Percentiles rank a stretch among this genome's conserved stretches.
These are phyloP conservation scores for Taiozyma sp. DNA, from an alignment of 1,139 yeast genomes.

Conservation along the genomic window DNA sequence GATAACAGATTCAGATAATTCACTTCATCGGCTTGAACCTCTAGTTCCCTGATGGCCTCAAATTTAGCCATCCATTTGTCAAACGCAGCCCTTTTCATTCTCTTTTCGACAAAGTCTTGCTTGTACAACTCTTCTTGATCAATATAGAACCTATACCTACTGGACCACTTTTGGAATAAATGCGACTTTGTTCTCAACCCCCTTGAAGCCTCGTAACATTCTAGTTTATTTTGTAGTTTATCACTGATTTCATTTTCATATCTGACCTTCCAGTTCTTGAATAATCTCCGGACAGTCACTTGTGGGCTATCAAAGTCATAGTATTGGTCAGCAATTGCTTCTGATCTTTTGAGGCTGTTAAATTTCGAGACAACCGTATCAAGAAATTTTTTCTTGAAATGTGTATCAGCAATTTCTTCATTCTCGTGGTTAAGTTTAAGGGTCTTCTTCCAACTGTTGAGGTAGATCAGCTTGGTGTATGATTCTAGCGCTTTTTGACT, in stretches of 20 bases:
- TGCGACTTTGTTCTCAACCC: neutral
- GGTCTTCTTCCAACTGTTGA: constrained; percentile 16
- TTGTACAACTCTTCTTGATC: constrained; percentile 7
- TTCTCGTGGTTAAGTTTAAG: neutral
- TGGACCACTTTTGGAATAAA: constrained; percentile 10
- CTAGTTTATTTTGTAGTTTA: constrained; percentile 8
- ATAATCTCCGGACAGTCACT: constrained; percentile 2
- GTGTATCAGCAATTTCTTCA: constrained; percentile 5
- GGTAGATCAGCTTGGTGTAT: constrained; percentile 14
- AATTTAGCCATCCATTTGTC: constrained; percentile 16
- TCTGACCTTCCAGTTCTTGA: constrained; percentile 11
- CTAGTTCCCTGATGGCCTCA: constrained; percentile 12
- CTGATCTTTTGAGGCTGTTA: neutral
- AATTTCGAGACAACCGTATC: constrained; percentile 1
- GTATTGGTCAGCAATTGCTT: constrained; percentile 3
- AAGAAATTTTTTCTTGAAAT: constrained; percentile 7
- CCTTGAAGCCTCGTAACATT: constrained; percentile 3
- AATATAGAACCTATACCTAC: constrained; percentile 2
- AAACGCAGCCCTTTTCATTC: constrained; percentile 7
- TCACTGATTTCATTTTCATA: constrained; percentile 7
- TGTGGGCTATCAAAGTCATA: constrained; percentile 1
- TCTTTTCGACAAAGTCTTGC: constrained; percentile 2
- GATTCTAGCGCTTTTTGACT: constrained; percentile 14
- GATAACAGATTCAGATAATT: constrained; percentile 18
- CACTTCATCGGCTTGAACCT: constrained; percentile 19